These are phyloP conservation scores for Sequoia sempervirens DNA, from an alignment of 75 land plant genomes.

Conservation along the genomic window DNA sequence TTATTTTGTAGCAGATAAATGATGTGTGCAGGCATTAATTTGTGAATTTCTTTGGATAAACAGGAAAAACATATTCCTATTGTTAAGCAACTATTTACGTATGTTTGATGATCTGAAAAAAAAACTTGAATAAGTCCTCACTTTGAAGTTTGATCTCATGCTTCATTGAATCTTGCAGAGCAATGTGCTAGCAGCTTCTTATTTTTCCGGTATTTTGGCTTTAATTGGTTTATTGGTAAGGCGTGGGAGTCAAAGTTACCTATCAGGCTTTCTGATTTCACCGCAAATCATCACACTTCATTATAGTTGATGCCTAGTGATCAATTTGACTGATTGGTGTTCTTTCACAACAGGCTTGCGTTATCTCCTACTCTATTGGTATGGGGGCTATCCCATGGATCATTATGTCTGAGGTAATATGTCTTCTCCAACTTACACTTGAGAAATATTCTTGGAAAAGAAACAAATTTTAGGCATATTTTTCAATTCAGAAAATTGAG, in stretches of 20 bases:
- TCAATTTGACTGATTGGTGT: background rate
- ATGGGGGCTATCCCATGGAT: too few relatives aligned
- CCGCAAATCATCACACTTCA: background rate
- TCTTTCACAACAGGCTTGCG: too few relatives aligned
- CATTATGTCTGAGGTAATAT: too few relatives aligned
- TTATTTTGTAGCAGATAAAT: background rate
- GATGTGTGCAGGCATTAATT: constrained; percentile 5
- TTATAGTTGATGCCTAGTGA: background rate
- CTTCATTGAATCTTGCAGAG: background rate
- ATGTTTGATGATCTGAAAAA: background rate
- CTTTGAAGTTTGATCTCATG: background rate
- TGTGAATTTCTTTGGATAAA: constrained; percentile 10
- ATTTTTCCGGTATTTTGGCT: background rate
- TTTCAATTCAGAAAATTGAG: too few relatives aligned
- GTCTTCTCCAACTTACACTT: too few relatives aligned
- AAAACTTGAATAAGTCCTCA: background rate
- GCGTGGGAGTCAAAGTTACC: background rate
- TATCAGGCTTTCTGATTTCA: background rate
- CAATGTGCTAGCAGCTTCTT: background rate
- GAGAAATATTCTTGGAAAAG: too few relatives aligned
- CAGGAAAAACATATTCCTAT: background rate
- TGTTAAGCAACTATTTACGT: background rate
- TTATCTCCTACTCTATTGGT: too few relatives aligned
- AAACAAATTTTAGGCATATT: too few relatives aligned
- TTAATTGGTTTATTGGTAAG: constrained; percentile 1